Base-by-base conservation (phyloP, 2,329 filamentous ascomycete genomes). In the Drechslerella dactyloides region DNA sequence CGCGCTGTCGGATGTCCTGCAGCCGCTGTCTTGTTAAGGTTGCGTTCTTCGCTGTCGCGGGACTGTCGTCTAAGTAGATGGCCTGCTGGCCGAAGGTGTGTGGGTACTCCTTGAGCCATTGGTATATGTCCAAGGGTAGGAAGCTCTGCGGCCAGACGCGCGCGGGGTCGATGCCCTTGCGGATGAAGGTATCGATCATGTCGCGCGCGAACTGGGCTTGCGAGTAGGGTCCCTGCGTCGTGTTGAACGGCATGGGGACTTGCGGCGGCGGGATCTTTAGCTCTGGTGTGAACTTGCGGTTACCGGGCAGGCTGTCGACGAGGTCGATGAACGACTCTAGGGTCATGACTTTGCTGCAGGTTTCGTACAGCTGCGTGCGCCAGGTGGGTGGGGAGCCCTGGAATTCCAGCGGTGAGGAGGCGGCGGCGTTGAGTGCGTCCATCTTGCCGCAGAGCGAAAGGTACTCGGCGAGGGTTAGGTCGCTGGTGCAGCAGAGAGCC, bases 401-500 rank as follows among this genome's bases (percentile, higher is more conserved):
- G 80, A 84, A 89, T 74, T 85, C 84, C 40, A 81, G 78, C 0
- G 85, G 80, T 1, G 83, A 89, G 19, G 84, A 84, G 35, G 86
- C 87, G 51, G 81, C 83, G 74, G 82, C 78, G 76, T 88, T 86
- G 77, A 80, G 84, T 55, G 84, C 84, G 76, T 90, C 88, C 86
- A 89, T 89, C 80, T 89, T 90, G 76, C 84, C 84, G 80, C 88
- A 90, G 3, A 90, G 84, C 3, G 83, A 81, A 79, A 86, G 85
- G 82, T 86, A 90, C 79, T 90, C 89, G 51, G 82, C 82, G 37
- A 88, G 80, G 0, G 88, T 90, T 76, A 90, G 85, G 77, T 90
- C 89, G 75, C 84, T 86, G 1, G 88, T 90, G 82, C 88, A 90
- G 82, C 88, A 90, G 74, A 85, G 85, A 11, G 87, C 88, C 15